phyloP scores from a whole-genome alignment of 345 rosid genomes.

The Citrus sp. region DNA sequence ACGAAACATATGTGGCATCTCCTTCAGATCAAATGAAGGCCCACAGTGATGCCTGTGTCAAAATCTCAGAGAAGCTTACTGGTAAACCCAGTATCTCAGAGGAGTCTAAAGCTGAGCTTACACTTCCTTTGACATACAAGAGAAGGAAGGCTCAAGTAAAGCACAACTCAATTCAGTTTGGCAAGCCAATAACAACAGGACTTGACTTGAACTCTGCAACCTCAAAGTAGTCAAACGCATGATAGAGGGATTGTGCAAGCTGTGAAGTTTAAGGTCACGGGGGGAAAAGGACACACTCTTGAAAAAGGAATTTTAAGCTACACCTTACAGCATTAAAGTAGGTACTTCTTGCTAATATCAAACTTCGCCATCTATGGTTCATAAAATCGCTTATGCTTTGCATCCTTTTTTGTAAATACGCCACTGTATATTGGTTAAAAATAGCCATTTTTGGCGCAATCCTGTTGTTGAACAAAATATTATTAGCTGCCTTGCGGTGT shows the following conservation, averaged over 20 bases:
- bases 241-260: conserved; percentile 23
- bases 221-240: conserved; percentile 22
- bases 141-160: conserved; percentile 47
- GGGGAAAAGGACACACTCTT: conserved; percentile 23
- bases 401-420: conserved; percentile 19
- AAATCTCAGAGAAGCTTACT: conserved; percentile 20
- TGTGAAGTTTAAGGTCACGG: conserved; percentile 22
- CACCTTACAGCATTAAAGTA: conserved; percentile 5
- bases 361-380: conserved; percentile 8
- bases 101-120: conserved; percentile 26
- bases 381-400: conserved; percentile 10
- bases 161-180: conserved; percentile 20
- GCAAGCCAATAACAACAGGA: conserved; percentile 22
- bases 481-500: not conserved
- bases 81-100: conserved; percentile 29
- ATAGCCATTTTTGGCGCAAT: conserved; percentile 3
- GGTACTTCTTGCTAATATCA: conserved; percentile 17
- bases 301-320: conserved; percentile 20
- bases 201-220: conserved; percentile 22
- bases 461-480: not conserved
- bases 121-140: conserved; percentile 53
- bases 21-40: conserved; percentile 23
- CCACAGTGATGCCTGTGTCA: conserved; percentile 22
- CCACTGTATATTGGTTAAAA: conserved; percentile 24
- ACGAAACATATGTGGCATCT: conserved; percentile 19